A percentile compares a stretch with the other conserved stretches of the same genome.
These are phyloP conservation scores for Ogataea salicorniae DNA, from an alignment of 805 yeast genomes.

Conservation along the genomic window DNA sequence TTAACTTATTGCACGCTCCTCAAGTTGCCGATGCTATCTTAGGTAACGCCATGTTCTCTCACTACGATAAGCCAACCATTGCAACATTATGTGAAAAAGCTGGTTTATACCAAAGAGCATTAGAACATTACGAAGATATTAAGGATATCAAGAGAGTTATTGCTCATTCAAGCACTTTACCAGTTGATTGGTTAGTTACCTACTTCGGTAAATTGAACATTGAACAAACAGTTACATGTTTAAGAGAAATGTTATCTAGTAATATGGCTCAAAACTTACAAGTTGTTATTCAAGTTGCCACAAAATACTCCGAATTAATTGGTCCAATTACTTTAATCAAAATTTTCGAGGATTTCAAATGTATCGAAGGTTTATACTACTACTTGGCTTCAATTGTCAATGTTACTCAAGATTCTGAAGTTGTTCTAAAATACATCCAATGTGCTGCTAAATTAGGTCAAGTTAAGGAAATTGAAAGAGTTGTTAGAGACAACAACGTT, in stretches of 20 bases:
- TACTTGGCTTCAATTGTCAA: constrained; percentile 91
- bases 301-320: constrained; percentile 89
- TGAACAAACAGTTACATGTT: constrained; percentile 84
- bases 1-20: constrained; percentile 91
- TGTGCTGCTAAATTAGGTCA: constrained; percentile 90
- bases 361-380: constrained; percentile 90
- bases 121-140: constrained; percentile 91
- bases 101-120: constrained; percentile 92
- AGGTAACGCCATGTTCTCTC: constrained; percentile 93
- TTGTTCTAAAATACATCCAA: constrained; percentile 92
- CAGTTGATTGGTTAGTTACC: constrained; percentile 88
- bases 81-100: constrained; percentile 93
- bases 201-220: constrained; percentile 93
- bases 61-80: constrained; percentile 88
- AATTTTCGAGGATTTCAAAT: constrained; percentile 88
- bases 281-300: constrained; percentile 92
- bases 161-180: constrained; percentile 77
- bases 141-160: constrained; percentile 94
- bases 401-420: constrained; percentile 88
- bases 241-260: constrained; percentile 76
- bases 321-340: constrained; percentile 83
- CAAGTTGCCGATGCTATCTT: constrained; percentile 99
- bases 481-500: constrained; percentile 88
- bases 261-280: constrained; percentile 86
- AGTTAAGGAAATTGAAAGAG: constrained; percentile 89